These are phyloP conservation scores for Dactylellina parvicollis DNA, from an alignment of 2,329 filamentous ascomycete species.

Conservation along the genomic window DNA sequence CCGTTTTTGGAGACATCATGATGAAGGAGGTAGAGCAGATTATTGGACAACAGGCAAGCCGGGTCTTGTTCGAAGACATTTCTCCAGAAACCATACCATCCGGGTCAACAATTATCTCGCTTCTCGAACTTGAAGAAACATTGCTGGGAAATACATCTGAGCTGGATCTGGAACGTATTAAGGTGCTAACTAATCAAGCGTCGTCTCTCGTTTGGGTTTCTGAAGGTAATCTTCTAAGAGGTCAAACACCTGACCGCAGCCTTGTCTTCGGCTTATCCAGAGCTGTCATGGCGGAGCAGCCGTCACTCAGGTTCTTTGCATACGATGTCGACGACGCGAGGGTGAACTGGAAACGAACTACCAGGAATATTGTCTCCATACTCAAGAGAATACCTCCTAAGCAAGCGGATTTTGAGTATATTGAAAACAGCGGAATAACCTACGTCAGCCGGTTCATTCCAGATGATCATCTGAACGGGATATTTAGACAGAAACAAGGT, in stretches of 20 bases:
- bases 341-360: slow-evolving; percentile 5
- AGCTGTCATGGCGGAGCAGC: slow-evolving; percentile 56
- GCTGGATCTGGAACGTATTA: slow-evolving; percentile 28
- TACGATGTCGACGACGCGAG: slow-evolving; percentile 54
- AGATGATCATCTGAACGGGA: slow-evolving; percentile 55
- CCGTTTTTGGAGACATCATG: not conserved
- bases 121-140: slow-evolving; percentile 36
- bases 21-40: not conserved
- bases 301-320: slow-evolving; percentile 55
- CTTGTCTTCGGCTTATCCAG: slow-evolving; percentile 55
- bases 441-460: slow-evolving; percentile 59
- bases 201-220: slow-evolving; percentile 55
- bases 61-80: slow-evolving; percentile 8
- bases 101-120: slow-evolving; percentile 24
- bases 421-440: slow-evolving; percentile 59
- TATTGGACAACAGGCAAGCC: slow-evolving; percentile 6
- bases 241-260: slow-evolving; percentile 49
- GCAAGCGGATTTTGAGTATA: slow-evolving; percentile 58
- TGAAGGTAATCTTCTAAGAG: slow-evolving; percentile 39
- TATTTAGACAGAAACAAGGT: slow-evolving; percentile 53
- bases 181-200: slow-evolving; percentile 49
- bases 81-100: slow-evolving; percentile 1
- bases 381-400: slow-evolving; percentile 12
- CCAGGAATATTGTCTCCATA: slow-evolving; percentile 32
- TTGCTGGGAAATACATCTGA: slow-evolving; percentile 39